phyloP scores from a whole-genome alignment of 495 filamentous ascomycete species.

The Margaritispora aquatica region DNA sequence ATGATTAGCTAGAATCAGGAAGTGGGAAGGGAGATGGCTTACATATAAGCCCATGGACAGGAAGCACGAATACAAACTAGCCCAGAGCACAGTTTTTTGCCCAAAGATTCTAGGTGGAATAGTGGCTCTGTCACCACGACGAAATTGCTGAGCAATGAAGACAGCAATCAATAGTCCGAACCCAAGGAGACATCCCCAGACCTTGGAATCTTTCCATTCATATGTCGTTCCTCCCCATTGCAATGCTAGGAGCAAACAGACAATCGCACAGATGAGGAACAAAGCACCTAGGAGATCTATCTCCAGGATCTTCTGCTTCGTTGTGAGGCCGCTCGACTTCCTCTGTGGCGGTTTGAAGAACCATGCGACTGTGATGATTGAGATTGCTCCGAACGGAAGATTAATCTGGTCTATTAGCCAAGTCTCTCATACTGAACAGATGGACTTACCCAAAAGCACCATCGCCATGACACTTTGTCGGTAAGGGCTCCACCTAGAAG shows the following conservation, averaged over 20 bases:
- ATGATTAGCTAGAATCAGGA: not conserved
- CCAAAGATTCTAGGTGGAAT: slow-evolving; percentile 21
- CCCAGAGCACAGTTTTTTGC: slow-evolving; percentile 16
- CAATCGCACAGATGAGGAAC: slow-evolving; percentile 35
- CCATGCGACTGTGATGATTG: slow-evolving; percentile 36
- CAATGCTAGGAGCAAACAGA: slow-evolving; percentile 43
- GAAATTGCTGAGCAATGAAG: slow-evolving; percentile 47
- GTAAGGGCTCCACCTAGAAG: slow-evolving; percentile 60
- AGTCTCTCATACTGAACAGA: not conserved
- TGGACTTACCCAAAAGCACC: slow-evolving; percentile 42
- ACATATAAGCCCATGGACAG: slow-evolving; percentile 45
- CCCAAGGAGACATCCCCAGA: slow-evolving; percentile 27
- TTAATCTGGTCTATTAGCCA: slow-evolving; percentile 43
- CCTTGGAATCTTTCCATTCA: slow-evolving; percentile 33
- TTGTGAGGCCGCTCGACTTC: slow-evolving; percentile 22
- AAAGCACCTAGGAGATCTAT: slow-evolving; percentile 22
- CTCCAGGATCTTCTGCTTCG: slow-evolving; percentile 34
- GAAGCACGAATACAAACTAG: slow-evolving; percentile 15
- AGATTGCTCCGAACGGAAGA: slow-evolving; percentile 51
- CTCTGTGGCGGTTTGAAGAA: slow-evolving; percentile 43
- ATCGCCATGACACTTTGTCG: slow-evolving; percentile 52
- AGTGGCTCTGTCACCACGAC: slow-evolving; percentile 33
- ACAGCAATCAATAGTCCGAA: slow-evolving; percentile 38
- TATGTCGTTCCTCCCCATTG: slow-evolving; percentile 47
- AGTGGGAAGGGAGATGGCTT: slow-evolving; percentile 1